Evolutionary conservation across 306 rosid species (phyloP).

Genomic region (Quercus glauca): DNA sequence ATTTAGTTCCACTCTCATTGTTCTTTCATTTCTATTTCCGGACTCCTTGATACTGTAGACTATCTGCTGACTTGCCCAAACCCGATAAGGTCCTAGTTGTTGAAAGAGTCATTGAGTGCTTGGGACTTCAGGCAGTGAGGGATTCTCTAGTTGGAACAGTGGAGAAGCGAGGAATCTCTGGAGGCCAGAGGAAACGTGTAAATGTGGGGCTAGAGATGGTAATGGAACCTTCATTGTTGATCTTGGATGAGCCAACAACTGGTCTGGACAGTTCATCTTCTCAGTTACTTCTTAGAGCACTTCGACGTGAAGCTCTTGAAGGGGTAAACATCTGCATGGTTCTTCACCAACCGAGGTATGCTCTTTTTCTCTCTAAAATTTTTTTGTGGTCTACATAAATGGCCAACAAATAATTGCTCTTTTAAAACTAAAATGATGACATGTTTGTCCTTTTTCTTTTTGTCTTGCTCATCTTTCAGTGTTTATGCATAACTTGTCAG

Average conservation of each 20-base stretch:
- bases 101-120: constrained; percentile 78
- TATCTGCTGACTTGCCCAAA: constrained; percentile 73
- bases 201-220: constrained; percentile 90
- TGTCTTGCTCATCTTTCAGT: not conserved
- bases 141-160: constrained; percentile 84
- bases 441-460: not conserved
- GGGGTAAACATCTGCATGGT: constrained; percentile 82
- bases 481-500: not conserved
- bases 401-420: not conserved
- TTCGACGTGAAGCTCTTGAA: constrained; percentile 77
- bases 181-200: constrained; percentile 80
- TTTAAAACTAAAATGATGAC: not conserved
- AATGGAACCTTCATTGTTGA: constrained; percentile 80
- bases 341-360: constrained; percentile 83
- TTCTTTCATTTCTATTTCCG: constrained; percentile 27
- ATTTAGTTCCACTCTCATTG: constrained; percentile 11
- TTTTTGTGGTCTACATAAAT: not conserved
- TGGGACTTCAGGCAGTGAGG: constrained; percentile 77
- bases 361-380: not conserved
- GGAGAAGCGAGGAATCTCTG: constrained; percentile 76
- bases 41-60: constrained; percentile 36
- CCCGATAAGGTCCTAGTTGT: constrained; percentile 82
- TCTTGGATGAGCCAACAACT: constrained; percentile 83
- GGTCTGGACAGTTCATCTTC: constrained; percentile 87
- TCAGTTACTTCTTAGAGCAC: constrained; percentile 65